Evolutionary conservation across 345 rosid species (phyloP), one percentile per base, ranked within the genome.

Genomic region (Eucalyptus virginea): DNA sequence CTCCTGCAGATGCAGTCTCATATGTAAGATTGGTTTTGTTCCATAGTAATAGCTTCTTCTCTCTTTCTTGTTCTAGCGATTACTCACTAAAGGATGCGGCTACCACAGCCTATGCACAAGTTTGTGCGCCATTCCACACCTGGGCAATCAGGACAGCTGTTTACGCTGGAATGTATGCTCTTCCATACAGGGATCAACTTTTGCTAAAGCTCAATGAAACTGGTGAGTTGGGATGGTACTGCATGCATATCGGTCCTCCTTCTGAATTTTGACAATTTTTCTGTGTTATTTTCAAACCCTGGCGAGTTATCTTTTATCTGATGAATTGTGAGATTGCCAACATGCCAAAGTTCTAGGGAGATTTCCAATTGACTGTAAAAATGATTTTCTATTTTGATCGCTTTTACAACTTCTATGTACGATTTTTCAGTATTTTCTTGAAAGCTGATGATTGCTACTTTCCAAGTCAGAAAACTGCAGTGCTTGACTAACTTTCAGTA

Each of bases 81-180:
- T 91, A 91, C 91, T 95, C 97, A 24, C 93, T 96, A 90, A 97
- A 93, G 93, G 96, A 96, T 6, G 99, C 98, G 26, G 99, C 98
- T 13, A 93, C 99, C 34, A 91, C 97, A 26, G 99, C 99, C 88
- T 98, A 96, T 89, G 89, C 97, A 3, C 94, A 95, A 93, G 98
- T 98, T 12, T 97, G 98, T 86, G 99, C 99, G 32, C 99, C 98
- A 32, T 98, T 88, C 88, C 99, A 96, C 83, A 92, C 97, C 11
- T 96, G 99, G 99, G 93, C 98, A 1, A 94, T 97, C 86, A 92
- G 99, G 88, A 93, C 98, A 19, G 99, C 99, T 5, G 99, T 96
- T 90, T 97, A 94, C 88, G 98, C 99, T 5, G 99, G 98, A 87
- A 98, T 98, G 99, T 96, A 95, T 88, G 92, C 99, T 69, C 97